phyloP scores from a whole-genome alignment of 75 land plant genomes.

The Isoetes taiwanensis region DNA sequence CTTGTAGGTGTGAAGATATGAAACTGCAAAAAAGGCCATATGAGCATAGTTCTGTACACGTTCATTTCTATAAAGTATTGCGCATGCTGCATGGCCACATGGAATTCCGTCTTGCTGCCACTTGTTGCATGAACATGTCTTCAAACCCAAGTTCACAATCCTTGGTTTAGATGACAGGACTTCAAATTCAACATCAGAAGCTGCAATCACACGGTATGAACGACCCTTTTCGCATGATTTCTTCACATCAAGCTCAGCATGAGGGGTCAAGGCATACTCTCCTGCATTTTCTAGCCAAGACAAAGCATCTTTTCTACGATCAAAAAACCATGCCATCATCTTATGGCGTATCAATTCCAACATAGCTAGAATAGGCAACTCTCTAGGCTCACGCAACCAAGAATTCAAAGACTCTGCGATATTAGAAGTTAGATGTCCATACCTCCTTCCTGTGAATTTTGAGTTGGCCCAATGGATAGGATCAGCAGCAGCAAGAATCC shows the following conservation, averaged over 20 bases:
- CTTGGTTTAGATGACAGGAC: too few species aligned
- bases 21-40: too few species aligned
- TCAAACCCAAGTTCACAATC: too few species aligned
- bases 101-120: too few species aligned
- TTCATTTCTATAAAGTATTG: too few species aligned
- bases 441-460: constrained; percentile 44
- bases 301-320: constrained; percentile 39
- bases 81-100: too few species aligned
- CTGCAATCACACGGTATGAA: constrained; percentile 27
- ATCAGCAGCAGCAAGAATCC: constrained; percentile 39
- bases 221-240: constrained; percentile 42
- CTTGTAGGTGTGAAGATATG: too few species aligned
- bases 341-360: constrained; percentile 48
- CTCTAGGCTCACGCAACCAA: constrained; percentile 54
- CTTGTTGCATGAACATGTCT: too few species aligned
- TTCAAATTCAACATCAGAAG: constrained; percentile 54
- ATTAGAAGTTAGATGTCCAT: constrained; percentile 48
- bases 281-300: constrained; percentile 33
- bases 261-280: constrained; percentile 30
- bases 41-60: too few species aligned
- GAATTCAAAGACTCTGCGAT: constrained; percentile 37
- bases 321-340: constrained; percentile 61
- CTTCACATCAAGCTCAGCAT: constrained; percentile 38
- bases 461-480: constrained; percentile 51
- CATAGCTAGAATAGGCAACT: constrained; percentile 51